A percentile compares a stretch with the other conserved stretches of the same genome.
Evolutionary conservation across 306 rosid genomes (phyloP).

Genomic region (Malus sieversii): DNA sequence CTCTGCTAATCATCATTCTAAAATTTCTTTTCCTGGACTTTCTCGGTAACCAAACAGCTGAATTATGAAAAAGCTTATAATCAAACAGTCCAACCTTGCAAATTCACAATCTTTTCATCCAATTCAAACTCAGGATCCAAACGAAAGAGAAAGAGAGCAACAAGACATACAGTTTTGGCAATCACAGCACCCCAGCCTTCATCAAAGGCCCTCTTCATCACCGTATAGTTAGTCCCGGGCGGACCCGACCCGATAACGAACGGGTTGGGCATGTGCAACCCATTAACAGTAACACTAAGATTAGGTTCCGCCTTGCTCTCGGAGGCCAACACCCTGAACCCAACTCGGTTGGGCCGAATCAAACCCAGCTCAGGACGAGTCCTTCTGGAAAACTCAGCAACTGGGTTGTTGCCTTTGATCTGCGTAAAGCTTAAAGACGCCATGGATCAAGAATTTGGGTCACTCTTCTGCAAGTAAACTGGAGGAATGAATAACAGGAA

Average conservation of each 20-base stretch:
- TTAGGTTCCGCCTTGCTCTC: slow-evolving; percentile 65
- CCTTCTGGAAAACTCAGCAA: slow-evolving; percentile 42
- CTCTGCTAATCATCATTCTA: neutral
- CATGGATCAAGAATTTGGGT: slow-evolving; percentile 39
- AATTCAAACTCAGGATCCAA: neutral
- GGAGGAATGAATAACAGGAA: neutral
- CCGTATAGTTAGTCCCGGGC: slow-evolving; percentile 97
- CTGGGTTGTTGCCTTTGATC: slow-evolving; percentile 40
- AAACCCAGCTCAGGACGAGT: slow-evolving; percentile 21
- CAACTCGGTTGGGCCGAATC: slow-evolving; percentile 39
- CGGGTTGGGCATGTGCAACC: slow-evolving; percentile 83
- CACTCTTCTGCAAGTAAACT: slow-evolving; percentile 1
- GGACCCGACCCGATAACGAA: slow-evolving; percentile 97
- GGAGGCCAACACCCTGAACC: slow-evolving; percentile 61
- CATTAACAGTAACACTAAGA: slow-evolving; percentile 83
- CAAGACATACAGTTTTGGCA: slow-evolving; percentile 80
- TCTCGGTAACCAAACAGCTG: slow-evolving; percentile 1
- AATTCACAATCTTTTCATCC: neutral
- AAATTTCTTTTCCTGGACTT: neutral
- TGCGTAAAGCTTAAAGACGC: slow-evolving; percentile 58
- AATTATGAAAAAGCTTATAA: neutral
- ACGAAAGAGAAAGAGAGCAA: neutral
- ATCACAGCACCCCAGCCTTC: slow-evolving; percentile 99
- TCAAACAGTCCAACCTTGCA: neutral
- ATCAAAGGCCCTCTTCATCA: slow-evolving; percentile 95